Base-by-base conservation (phyloP, 768 basidiomycete species). In the Agaricus subrufescens region DNA sequence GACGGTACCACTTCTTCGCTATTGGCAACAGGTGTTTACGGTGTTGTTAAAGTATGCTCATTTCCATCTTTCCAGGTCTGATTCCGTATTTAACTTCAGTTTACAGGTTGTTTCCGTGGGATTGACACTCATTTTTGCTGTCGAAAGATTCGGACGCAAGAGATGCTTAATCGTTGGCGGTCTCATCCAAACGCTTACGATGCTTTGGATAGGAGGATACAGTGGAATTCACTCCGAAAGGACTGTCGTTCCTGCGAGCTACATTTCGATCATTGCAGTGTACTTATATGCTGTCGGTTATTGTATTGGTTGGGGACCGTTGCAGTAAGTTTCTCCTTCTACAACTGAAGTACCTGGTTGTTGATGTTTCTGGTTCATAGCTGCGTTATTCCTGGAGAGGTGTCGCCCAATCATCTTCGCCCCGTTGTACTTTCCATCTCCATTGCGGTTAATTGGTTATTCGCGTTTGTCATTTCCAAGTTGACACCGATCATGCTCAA, bases 71-170 rank as follows among this genome's bases (percentile, higher is more conserved):
- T 37, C 34, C 0, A 9, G 5, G 7, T 34, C 34, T 34, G 34
- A 34, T 8, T 8, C 8, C 34, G 8, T 34, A 34, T 11, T 19
- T 25, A 8, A 34, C 23, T 27, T 23, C 34, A 3, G 8, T 6
- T 6, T 27, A 72, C 39, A 82, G 68, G 72, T 77, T 26, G 59
- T 81, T 48, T 62, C 73, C 4, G 78, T 80, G 23, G 65, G 60
- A 12, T 59, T 70, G 12, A 69, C 73, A 4, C 71, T 81, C 39
- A 55, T 69, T 1, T 73, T 81, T 54, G 79, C 74, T 15, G 73
- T 82, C 3, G 81, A 83, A 58, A 59, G 68, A 31, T 55, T 76
- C 37, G 82, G 82, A 4, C 73, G 79, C 49, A 83, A 82, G 59
- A 67, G 61, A 46, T 80, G 75, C 53, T 67, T 83, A n/a, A 69